Percentiles rank a stretch among this genome's conserved stretches.
Evolutionary conservation across 2,329 filamentous ascomycete species (phyloP).

Genomic region (Penicillium decumbens): DNA sequence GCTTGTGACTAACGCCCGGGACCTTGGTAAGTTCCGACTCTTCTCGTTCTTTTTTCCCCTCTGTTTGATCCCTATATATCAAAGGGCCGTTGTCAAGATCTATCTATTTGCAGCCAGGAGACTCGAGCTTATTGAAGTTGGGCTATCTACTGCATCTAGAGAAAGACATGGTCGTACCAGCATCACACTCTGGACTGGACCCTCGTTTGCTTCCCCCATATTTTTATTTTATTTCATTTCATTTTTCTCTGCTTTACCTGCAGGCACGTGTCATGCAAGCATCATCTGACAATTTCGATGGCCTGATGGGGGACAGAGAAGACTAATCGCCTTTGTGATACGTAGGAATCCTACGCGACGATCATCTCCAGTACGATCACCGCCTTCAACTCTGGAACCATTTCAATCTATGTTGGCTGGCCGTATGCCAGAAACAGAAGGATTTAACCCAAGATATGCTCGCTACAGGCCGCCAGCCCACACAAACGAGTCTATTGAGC

Average conservation of each 20-base stretch:
- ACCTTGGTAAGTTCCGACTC: conserved; percentile 55
- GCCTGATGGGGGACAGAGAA: conserved; percentile 5
- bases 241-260: neutral
- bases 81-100: neutral
- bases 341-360: conserved; percentile 77
- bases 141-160: neutral
- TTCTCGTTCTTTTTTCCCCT: conserved; percentile 19
- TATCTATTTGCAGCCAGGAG: neutral
- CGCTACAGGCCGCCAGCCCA: conserved; percentile 54
- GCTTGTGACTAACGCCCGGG: conserved; percentile 61
- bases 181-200: conserved; percentile 13
- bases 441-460: conserved; percentile 62
- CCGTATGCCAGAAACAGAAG: conserved; percentile 76
- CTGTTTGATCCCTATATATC: neutral
- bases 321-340: conserved; percentile 22
- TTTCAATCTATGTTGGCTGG: conserved; percentile 90
- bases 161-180: conserved; percentile 7
- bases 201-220: conserved; percentile 5
- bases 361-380: conserved; percentile 68
- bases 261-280: conserved; percentile 16
- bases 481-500: conserved; percentile 60
- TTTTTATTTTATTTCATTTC: neutral
- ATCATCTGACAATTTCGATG: conserved; percentile 9
- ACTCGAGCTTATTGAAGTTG: neutral
- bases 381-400: conserved; percentile 85